A percentile compares a stretch with the other conserved stretches of the same genome.
phyloP scores from a whole-genome alignment of 306 rosid genomes.

The Pyrus pyrifolia region DNA sequence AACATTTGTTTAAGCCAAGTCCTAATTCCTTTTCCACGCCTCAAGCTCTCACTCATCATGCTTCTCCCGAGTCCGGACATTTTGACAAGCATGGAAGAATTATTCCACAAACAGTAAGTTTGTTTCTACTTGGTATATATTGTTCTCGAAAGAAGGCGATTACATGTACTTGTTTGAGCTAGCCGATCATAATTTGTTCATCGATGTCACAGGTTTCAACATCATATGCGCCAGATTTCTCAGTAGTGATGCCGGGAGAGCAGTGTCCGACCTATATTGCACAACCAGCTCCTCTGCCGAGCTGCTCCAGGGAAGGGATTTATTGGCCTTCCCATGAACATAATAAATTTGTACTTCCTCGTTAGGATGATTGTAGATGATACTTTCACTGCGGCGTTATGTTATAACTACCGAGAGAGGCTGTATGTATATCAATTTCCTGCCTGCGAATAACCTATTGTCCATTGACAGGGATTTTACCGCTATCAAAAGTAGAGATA shows the following conservation, averaged over 20 bases:
- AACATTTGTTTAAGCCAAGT: slow-evolving; percentile 75
- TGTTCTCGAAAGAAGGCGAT: neutral
- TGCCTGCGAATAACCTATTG: too few relatives aligned
- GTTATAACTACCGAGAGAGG: neutral
- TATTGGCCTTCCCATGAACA: slow-evolving; percentile 74
- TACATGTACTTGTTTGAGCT: neutral
- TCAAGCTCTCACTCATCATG: slow-evolving; percentile 25
- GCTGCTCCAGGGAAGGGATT: slow-evolving; percentile 62
- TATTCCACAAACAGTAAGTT: slow-evolving; percentile 48
- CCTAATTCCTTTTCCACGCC: slow-evolving; percentile 46
- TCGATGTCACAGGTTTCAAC: slow-evolving; percentile 36
- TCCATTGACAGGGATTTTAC: too few relatives aligned
- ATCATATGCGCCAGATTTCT: slow-evolving; percentile 53
- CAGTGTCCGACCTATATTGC: slow-evolving; percentile 75
- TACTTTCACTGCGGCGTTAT: slow-evolving; percentile 2
- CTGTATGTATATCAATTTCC: slow-evolving; percentile 7
- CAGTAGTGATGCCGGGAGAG: slow-evolving; percentile 94
- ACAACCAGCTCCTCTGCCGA: slow-evolving; percentile 83
- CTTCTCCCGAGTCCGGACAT: slow-evolving; percentile 35
- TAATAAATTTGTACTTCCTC: slow-evolving; percentile 34
- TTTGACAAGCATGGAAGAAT: slow-evolving; percentile 36
- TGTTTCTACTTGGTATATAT: neutral
- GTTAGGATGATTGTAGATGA: slow-evolving; percentile 21
- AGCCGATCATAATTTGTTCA: neutral
- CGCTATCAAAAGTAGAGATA: too few relatives aligned